Evolutionary conservation across 805 yeast species (phyloP).

Genomic region (Saccharomycopsis sp.): DNA sequence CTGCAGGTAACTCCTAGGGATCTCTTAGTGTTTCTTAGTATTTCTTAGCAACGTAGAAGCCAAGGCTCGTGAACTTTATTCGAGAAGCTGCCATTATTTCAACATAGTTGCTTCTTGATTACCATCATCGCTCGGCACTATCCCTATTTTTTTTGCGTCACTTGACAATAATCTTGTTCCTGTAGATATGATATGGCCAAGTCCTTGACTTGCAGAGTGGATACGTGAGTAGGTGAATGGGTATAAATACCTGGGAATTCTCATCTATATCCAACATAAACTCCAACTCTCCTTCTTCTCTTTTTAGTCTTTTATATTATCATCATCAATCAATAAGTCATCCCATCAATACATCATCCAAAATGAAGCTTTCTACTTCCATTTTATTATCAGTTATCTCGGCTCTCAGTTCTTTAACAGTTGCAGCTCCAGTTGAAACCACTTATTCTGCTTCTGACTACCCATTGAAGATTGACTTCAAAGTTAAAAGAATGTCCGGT

Average conservation of each 20-base stretch:
- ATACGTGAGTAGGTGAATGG: no score
- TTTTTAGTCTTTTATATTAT: no score
- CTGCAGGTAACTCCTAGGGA: background rate
- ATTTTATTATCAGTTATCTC: conserved; percentile 3
- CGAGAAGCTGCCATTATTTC: background rate
- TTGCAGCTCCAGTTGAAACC: conserved; percentile 11
- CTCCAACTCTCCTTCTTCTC: background rate
- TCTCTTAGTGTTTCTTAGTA: background rate
- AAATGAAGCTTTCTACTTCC: conserved; percentile 12
- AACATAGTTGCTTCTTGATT: background rate
- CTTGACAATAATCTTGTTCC: background rate
- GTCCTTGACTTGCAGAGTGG: no score
- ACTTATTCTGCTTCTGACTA: background rate
- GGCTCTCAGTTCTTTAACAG: conserved; percentile 6
- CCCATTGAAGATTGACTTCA: conserved; percentile 8
- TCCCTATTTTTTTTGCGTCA: background rate
- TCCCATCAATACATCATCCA: background rate
- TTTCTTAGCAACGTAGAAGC: background rate
- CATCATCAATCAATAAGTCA: background rate
- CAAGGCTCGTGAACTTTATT: background rate
- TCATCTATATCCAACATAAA: background rate
- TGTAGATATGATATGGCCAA: no score
- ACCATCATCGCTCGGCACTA: background rate
- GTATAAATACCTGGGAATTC: background rate
- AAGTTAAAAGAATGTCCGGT: conserved; percentile 7